These are phyloP conservation scores for Calocybe indica DNA, from an alignment of 768 basidiomycete species.

Conservation along the genomic window DNA sequence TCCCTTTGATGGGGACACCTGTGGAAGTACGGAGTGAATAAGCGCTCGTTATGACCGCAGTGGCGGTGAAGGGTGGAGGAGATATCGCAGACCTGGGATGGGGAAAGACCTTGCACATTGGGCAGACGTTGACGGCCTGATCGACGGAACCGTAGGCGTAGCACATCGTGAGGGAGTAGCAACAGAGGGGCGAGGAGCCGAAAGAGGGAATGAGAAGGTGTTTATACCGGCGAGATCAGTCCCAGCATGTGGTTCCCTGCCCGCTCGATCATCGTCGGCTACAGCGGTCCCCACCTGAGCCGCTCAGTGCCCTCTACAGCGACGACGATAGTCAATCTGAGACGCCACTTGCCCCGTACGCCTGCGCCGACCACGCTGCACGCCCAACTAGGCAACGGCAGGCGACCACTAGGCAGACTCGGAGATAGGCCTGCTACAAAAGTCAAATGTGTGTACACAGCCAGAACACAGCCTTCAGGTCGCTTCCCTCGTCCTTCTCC, in stretches of 20 bases:
- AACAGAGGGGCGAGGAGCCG: conserved; percentile 13
- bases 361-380: conserved; percentile 19
- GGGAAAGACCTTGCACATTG: conserved; percentile 83
- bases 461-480: conserved; percentile 13
- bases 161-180: conserved; percentile 51
- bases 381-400: conserved; percentile 13
- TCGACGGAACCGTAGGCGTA: conserved; percentile 64
- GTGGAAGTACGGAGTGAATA: conserved; percentile 11
- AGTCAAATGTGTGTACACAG: conserved; percentile 4
- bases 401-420: too few relatives aligned
- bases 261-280: conserved; percentile 18
- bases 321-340: too few relatives aligned
- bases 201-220: conserved; percentile 32
- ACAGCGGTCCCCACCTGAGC: conserved; percentile 9
- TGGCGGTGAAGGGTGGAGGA: conserved; percentile 7
- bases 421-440: conserved; percentile 13
- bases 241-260: conserved; percentile 29
- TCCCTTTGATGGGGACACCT: conserved; percentile 78
- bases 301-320: too few relatives aligned
- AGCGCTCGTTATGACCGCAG: conserved; percentile 9
- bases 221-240: conserved; percentile 23
- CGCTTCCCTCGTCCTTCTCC: neutral
- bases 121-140: conserved; percentile 62
- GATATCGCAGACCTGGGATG: conserved; percentile 45
- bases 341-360: too few relatives aligned